Evolutionary conservation across 257 asterid species (phyloP), one percentile per base, ranked within the genome.

Genomic region (Ehretia macrophylla): DNA sequence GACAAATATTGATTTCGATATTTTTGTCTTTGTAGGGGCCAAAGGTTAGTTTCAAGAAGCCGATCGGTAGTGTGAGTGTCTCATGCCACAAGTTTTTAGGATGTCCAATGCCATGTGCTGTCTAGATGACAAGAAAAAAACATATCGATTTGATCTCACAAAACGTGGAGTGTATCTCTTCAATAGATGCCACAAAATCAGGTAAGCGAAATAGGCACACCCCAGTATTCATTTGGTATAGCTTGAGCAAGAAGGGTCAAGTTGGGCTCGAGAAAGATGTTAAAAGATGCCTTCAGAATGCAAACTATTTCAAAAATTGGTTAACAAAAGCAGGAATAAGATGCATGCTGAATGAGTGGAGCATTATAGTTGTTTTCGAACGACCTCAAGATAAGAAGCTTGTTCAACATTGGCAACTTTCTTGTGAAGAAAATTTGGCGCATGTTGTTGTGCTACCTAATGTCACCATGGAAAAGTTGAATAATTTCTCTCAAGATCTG

Each of bases 21-120:
- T 42, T 42, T 42, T 42, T 4, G 14, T 10, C 16, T 42, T 42
- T 10, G 32, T 32, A 64, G 69, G 69, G 63, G 46, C 45, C 51
- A 21, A 66, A 37, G 42, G 56, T 66, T 22, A 13, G 60, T 14
- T 72, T 72, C 55, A 60, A 71, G 46, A 71, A 71, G n/a, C 77
- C 77, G 3, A 71, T 71, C 14, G 72, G 77, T 55, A 66, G 77
- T 14, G 64, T 66, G 20, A 71, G 64, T 17, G 65, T 71, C 10
- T 71, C 77, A 10, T 68, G 77, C 11, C 77, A 71, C 17, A 71
- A 71, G 42, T 65, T 71, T 19, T 55, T 71, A 58, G 76, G 76
- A 10, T 71, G 73, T 51, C 77, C 77, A 13, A 71, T 65, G 72
- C 76, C 76, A 4, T 71, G 76, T 56, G 76, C 72, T 19, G 55